Conservation (phyloP, 2,329 filamentous ascomycete species). For the Fusarium sterilihyphosum region DNA sequence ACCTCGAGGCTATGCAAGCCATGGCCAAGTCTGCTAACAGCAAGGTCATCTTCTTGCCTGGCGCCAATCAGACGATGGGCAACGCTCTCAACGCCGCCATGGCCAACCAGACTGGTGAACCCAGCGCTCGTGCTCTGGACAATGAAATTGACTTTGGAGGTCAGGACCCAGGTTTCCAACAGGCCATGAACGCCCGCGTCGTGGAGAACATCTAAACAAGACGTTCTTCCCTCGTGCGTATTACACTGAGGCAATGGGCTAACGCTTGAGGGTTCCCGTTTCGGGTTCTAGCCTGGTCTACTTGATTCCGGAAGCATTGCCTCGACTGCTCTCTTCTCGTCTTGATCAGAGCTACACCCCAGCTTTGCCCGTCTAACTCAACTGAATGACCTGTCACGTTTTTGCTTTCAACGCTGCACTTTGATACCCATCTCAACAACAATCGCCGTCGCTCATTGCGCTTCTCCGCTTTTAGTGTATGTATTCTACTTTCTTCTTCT, state of each 20-base stretch:
- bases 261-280: constrained; percentile 44
- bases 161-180: constrained; percentile 73
- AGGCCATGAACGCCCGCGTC: constrained; percentile 82
- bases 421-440: constrained; percentile 31
- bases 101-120: constrained; percentile 60
- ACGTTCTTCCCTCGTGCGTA: constrained; percentile 21
- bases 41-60: constrained; percentile 88
- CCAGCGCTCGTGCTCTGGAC: constrained; percentile 54
- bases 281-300: constrained; percentile 49
- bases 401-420: constrained; percentile 13
- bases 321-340: constrained; percentile 28
- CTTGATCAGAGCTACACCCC: constrained; percentile 26
- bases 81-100: constrained; percentile 55
- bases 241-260: constrained; percentile 39
- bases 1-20: constrained; percentile 97
- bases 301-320: constrained; percentile 46
- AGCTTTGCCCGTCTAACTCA: neutral
- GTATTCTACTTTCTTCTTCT: constrained; percentile 22
- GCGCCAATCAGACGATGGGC: constrained; percentile 65
- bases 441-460: neutral
- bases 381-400: neutral
- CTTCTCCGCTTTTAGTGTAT: constrained; percentile 22
- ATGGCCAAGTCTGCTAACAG: constrained; percentile 95
- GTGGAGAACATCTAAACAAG: constrained; percentile 82
- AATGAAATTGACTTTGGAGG: constrained; percentile 61